These are phyloP conservation scores for Coemansia sp. DNA, from an alignment of 192 early-diverging fungal species.

Conservation along the genomic window DNA sequence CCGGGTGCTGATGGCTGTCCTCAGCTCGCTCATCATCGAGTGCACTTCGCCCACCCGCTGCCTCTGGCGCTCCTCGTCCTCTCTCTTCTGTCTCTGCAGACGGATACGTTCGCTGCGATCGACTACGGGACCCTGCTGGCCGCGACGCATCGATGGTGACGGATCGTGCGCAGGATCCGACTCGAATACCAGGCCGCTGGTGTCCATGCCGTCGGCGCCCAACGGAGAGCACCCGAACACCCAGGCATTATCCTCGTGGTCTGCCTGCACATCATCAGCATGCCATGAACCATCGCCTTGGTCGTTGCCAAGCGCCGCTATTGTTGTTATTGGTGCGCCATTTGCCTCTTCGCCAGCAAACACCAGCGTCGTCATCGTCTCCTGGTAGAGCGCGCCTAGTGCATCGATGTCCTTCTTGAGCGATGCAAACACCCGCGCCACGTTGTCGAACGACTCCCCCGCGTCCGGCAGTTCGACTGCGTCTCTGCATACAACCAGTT, in stretches of 20 bases:
- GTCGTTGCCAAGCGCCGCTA: background rate
- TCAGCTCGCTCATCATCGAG: conserved; percentile 44
- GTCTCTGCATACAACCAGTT: conserved; percentile 29
- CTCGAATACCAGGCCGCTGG: conserved; percentile 33
- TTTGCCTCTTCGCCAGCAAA: background rate
- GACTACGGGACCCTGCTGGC: conserved; percentile 9
- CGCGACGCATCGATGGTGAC: background rate
- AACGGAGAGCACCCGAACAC: conserved; percentile 36
- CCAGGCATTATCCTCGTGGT: conserved; percentile 10
- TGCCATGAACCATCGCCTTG: background rate
- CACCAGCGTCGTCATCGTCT: conserved; percentile 17
- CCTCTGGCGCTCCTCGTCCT: conserved; percentile 20
- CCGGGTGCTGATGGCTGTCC: conserved; percentile 29
- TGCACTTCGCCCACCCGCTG: conserved; percentile 19
- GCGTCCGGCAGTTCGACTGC: conserved; percentile 7
- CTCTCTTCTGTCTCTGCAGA: conserved; percentile 24
- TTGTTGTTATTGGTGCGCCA: background rate
- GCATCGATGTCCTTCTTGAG: conserved; percentile 45
- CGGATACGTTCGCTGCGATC: conserved; percentile 49
- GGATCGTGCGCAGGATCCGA: conserved; percentile 19
- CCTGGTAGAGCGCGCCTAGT: conserved; percentile 33
- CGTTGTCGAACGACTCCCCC: conserved; percentile 11
- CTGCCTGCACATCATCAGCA: background rate
- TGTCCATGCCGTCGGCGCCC: conserved; percentile 18
- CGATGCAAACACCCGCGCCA: conserved; percentile 41